Evolutionary conservation across 306 rosid genomes (phyloP), one percentile per base, ranked within the genome.

Genomic region (Lathyrus tuberosus): DNA sequence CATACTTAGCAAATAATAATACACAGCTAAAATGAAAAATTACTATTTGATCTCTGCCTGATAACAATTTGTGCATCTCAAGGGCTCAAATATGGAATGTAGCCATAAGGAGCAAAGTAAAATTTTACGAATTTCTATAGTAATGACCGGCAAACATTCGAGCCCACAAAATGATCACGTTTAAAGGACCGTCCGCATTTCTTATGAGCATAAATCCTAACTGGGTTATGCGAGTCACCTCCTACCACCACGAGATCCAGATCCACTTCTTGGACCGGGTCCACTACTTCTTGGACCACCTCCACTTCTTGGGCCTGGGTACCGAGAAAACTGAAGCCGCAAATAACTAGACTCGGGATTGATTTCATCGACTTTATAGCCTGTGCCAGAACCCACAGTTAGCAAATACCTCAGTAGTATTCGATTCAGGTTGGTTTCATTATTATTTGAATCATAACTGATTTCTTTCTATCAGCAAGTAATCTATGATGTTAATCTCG

Each of bases 281-380:
- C 67, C 67, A 52, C 59, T 52, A 52, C 59, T 52, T 52, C 59
- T 52, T 10, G 59, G 59, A 20, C 59, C 59, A 8, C 43, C 44
- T 35, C 86, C 94, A 65, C 83, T 53, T 75, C 98, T 86, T 7
- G 95, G 96, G 48, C 98, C 96, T n/a, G 98, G 96, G 81, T 43
- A 84, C 66, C 96, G 83, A 11, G 98, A 89, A 85, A 92, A 92
- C 77, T 92, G 96, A 75, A 92, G 89, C 83, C 91, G 78, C 85
- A 92, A 69, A 67, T 83, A 84, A 76, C 64, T 89, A 31, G 92
- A 92, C 51, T 84, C 91, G 0, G 88, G 83, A 65, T 70, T 77
- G 33, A 79, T 82, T 80, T 91, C 94, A 61, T 91, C 97, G 52
- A 89, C 86, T 79, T 79, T 82, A 64, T 89, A 89, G 65, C 95